Evolutionary conservation across 2,329 filamentous ascomycete genomes (phyloP), one percentile per base, ranked within the genome.

Genomic region (Microsporum audouinii): DNA sequence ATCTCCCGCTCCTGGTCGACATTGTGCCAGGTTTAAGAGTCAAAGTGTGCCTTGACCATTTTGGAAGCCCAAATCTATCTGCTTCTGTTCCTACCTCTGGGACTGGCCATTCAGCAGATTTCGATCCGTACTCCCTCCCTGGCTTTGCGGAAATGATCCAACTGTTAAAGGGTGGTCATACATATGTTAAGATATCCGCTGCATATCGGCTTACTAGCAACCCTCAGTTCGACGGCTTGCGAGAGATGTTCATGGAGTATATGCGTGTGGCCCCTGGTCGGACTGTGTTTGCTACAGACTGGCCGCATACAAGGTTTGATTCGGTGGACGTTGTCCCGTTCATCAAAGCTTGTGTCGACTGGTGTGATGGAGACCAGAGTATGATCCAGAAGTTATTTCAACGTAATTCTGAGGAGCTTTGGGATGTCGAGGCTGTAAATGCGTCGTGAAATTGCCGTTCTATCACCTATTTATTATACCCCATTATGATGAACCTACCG

Each of bases 231-330:
- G 71, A 70, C 33, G 75, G 80, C 53, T 64, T 83, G 2, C 76
- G 80, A 59, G 74, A 75, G 1, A 70, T 85, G 43, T 78, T 76
- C 6, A 71, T 69, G 12, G 79, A 84, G 65, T 70, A 85, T 5
- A 65, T 84, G 38, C 68, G 69, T 2, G 69, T 76, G 3, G 78
- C 75, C 8, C 74, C 74, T 1, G 70, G 76, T 27, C 73, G 77
- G 14, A 73, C 83, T 7, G 77, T 85, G 0, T 86, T 83, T 69
- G 82, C 82, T 0, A 83, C 81, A 0, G 83, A 86, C 66, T 86
- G 83, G 84, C 84, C 84, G 23, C 83, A 86, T 69, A 86, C 84
- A 2, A 75, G 83, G 10, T 85, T 81, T 62, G 80, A 84, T 27
- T 79, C 78, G 1, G 65, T 84, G 1, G 79, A 86, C 66, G 80